phyloP scores from a whole-genome alignment of 2,329 filamentous ascomycete genomes.

The Trichocomaceae sp. region DNA sequence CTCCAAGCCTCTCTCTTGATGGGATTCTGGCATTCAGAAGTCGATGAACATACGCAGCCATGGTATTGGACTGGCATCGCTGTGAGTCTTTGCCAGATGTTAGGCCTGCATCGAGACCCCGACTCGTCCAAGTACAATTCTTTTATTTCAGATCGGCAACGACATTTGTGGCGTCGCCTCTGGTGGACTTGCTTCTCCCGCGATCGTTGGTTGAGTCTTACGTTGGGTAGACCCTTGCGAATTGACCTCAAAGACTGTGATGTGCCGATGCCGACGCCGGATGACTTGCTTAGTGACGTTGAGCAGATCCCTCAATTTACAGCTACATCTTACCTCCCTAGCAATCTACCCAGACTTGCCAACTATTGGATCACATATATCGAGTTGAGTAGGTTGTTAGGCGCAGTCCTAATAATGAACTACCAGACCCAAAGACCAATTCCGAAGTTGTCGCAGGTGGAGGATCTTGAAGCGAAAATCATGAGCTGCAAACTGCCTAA shows the following conservation, averaged over 20 bases:
- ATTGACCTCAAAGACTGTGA: constrained; percentile 36
- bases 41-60: constrained; percentile 37
- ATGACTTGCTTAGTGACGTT: too few relatives aligned
- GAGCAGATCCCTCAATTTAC: too few relatives aligned
- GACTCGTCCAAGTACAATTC: constrained; percentile 13
- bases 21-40: constrained; percentile 38
- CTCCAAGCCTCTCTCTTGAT: constrained; percentile 40
- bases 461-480: too few relatives aligned
- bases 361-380: too few relatives aligned
- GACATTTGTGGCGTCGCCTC: constrained; percentile 32
- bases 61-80: constrained; percentile 46
- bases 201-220: constrained; percentile 37
- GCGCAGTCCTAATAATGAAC: too few relatives aligned
- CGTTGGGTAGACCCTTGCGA: constrained; percentile 35
- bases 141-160: constrained; percentile 19
- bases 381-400: too few relatives aligned
- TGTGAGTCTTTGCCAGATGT: constrained; percentile 38
- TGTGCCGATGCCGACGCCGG: constrained; percentile 21
- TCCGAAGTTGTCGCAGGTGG: too few relatives aligned
- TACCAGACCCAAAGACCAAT: too few relatives aligned
- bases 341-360: too few relatives aligned
- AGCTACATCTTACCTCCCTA: too few relatives aligned
- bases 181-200: constrained; percentile 39
- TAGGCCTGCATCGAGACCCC: constrained; percentile 37
- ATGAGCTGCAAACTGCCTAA: too few relatives aligned